A percentile compares a stretch with the other conserved stretches of the same genome.
phyloP scores from a whole-genome alignment of 139 green algal genomes.

The Micromonas commoda region DNA sequence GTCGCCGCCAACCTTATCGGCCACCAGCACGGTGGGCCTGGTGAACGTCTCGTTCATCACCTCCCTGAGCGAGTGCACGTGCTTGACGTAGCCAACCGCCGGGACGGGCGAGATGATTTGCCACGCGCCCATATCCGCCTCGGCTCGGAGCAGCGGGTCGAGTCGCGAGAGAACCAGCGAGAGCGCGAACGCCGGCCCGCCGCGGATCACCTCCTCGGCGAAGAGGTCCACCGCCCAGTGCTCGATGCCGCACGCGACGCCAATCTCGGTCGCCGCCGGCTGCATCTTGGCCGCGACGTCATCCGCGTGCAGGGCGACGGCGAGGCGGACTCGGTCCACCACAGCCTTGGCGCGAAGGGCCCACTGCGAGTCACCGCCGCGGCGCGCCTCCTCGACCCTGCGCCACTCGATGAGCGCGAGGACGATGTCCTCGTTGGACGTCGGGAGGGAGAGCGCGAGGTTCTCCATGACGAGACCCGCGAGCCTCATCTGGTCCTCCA shows the following conservation, averaged over 20 bases:
- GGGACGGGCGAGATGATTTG: slow-evolving; percentile 75
- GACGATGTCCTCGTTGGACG: slow-evolving; percentile 93
- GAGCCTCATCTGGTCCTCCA: slow-evolving; percentile 60
- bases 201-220: slow-evolving; percentile 84
- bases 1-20: slow-evolving; percentile 70
- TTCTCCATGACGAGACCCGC: slow-evolving; percentile 91
- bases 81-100: slow-evolving; percentile 58
- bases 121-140: slow-evolving; percentile 83
- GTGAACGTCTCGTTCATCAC: slow-evolving; percentile 82
- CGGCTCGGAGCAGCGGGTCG: slow-evolving; percentile 67
- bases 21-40: slow-evolving; percentile 76
- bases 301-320: slow-evolving; percentile 50
- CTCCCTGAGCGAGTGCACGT: slow-evolving; percentile 63
- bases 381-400: not conserved
- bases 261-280: slow-evolving; percentile 39
- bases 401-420: slow-evolving; percentile 89
- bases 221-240: slow-evolving; percentile 86
- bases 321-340: slow-evolving; percentile 74
- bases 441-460: slow-evolving; percentile 70
- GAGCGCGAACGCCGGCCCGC: slow-evolving; percentile 85
- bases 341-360: slow-evolving; percentile 67
- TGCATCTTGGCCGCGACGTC: not conserved
- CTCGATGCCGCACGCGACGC: slow-evolving; percentile 68
- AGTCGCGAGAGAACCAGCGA: slow-evolving; percentile 51
- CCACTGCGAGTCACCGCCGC: slow-evolving; percentile 5